Base-by-base conservation (phyloP, 768 basidiomycete genomes). In the Dacryopinax spathularia region DNA sequence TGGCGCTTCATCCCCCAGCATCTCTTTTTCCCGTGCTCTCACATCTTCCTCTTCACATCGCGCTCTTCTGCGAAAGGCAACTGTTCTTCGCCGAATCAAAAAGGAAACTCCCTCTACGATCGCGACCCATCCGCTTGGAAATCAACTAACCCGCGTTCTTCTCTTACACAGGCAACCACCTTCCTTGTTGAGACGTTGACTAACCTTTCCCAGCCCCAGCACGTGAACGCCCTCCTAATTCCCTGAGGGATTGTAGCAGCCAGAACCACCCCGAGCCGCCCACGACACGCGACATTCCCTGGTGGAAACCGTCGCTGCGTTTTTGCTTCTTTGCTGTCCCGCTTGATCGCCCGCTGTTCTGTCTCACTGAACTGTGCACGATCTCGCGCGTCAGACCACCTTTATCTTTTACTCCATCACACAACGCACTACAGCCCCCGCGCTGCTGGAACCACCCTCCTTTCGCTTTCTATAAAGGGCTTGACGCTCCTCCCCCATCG, bases 371-470 rank as follows among this genome's bases (percentile, higher is more conserved):
- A 18, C 18, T n/a, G 18, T 41, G 18, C 7, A 41, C 39, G 39
- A 41, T 41, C 39, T 41, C 5, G 18, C 5, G 16, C 39, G 22
- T 15, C 39, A 15, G 18, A 41, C 39, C 39, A 7, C 43, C 12
- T 22, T 29, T 7, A 22, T 22, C 25, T 56, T 29, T 25, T 56
- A 56, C 48, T 20, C 9, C 25, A 22, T 56, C 25, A 27, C 13
- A 56, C 48, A 56, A n/a, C n/a, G n/a, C 48, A 56, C 48, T 41
- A 56, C 48, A 56, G 29, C 48, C 48, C 48, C 25, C 22, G 25
- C n/a, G 22, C 48, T 27, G 48, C 22, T 56, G 25, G 48, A 56
- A 10, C 5, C 48, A n/a, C n/a, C n/a, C n/a, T n/a, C n/a, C n/a
- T n/a, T n/a, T 56, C 22, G 15, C 29, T 5, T 56, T 25, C 48